Base-by-base conservation (phyloP, 108 stramenopile species). In the Skeletonema costatum region DNA sequence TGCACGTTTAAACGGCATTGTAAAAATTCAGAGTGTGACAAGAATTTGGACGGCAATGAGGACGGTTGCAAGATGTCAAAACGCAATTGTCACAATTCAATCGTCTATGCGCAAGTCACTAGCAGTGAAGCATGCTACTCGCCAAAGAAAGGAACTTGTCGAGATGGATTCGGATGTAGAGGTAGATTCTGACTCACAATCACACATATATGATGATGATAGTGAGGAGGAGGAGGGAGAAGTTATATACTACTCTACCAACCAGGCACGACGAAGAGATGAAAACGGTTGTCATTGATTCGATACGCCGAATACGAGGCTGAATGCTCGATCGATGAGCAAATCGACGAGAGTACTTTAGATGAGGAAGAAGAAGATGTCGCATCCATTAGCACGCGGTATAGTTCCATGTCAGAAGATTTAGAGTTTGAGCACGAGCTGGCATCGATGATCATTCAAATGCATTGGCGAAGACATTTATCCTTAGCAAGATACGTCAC, bases 21-120 rank as follows among this genome's bases (percentile, higher is more conserved):
- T 25, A 3, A 74, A 42, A 38, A 60, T 53, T 9, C 75, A 76
- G 39, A 76, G 59, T 29, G 19, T 30, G 21, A 74, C 75, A n/a
- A 78, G 84, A 3, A 11, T 73, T 39, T 81, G 74, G 65, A 31
- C 72, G 8, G 77, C 58, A 68, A 75, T 41, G 74, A 68, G 32
- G 58, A 38, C 12, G 16, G 16, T 44, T 14, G 25, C 32, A 41
- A 73, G 29, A 10, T 35, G 5, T 6, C 48, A 41, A 35, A 17
- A 66, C 19, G 62, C 62, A 0, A 60, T 62, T 21, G 21, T 60
- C 29, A 1, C 10, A 39, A 64, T 71, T 21, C 70, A 71, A 32
- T 11, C 64, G 4, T 33, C 30, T 53, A 11, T 35, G 38, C 66
- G 66, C 41, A 58, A 66, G 33, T 41, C 38, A 5, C 16, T 67